Conservation (phyloP, 2,329 filamentous ascomycete species). For the Simplicillium aogashimaense region DNA sequence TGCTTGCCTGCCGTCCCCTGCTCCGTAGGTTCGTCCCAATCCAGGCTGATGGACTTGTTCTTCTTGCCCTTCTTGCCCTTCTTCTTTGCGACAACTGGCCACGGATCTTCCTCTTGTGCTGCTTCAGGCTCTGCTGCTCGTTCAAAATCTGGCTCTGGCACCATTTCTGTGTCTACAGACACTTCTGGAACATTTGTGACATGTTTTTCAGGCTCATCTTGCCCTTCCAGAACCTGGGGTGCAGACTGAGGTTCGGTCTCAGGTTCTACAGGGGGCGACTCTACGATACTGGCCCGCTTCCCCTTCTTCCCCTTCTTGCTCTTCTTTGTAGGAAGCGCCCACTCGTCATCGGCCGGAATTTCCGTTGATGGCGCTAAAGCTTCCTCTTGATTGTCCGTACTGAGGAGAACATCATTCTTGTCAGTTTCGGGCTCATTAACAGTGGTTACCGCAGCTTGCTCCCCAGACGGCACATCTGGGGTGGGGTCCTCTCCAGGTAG, state of each 20-base stretch:
- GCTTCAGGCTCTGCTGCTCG: slow-evolving; percentile 10
- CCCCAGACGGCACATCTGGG: not conserved
- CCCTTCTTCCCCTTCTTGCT: slow-evolving; percentile 29
- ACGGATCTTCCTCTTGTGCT: slow-evolving; percentile 12
- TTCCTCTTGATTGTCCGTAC: not conserved
- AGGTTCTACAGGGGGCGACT: not conserved
- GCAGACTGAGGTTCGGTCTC: not conserved
- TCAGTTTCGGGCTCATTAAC: slow-evolving; percentile 1
- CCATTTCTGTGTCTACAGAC: not conserved
- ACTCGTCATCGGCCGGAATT: slow-evolving; percentile 10
- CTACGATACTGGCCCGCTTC: slow-evolving; percentile 9
- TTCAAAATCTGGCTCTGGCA: not conserved
- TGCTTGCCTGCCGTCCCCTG: not conserved
- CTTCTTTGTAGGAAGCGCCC: slow-evolving; percentile 28
- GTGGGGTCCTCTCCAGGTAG: slow-evolving; percentile 4
- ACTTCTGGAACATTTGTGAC: not conserved
- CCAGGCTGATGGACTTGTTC: slow-evolving; percentile 2
- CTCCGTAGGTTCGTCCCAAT: slow-evolving; percentile 1
- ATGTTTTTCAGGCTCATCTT: no score
- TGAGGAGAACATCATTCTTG: not conserved
- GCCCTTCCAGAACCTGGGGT: not conserved
- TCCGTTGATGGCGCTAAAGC: no score
- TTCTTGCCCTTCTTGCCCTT: slow-evolving; percentile 28
- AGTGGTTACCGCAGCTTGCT: not conserved
- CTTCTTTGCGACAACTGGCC: slow-evolving; percentile 12